Base-by-base conservation (phyloP, 2,329 filamentous ascomycete species). In the Chaetomium strumarium region DNA sequence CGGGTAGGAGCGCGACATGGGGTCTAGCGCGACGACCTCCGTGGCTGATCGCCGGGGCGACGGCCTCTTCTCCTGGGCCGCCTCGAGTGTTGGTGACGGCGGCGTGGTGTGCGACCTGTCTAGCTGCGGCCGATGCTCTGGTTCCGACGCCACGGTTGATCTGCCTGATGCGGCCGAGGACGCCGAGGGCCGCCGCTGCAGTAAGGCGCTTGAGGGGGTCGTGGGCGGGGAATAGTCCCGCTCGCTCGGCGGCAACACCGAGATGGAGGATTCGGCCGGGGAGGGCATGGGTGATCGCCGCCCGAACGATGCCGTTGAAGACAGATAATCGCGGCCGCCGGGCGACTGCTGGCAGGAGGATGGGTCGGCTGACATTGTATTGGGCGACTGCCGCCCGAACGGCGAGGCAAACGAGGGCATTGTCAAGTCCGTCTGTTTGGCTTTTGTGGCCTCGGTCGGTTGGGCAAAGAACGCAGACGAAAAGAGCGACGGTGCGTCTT, bases 1-100 rank as follows among this genome's bases (percentile, higher is more conserved):
- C 45, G 72, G 71, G 55, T 70, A 77, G 2, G 63, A 55, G 19
- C 70, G 69, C 13, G 64, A 62, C 12, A 75, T 59, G 5, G 68
- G 65, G 55, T 73, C 69, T 14, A 58, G 48, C 24, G 51, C 59
- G 39, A 59, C 48, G 38, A 48, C 31, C 2, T 48, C 3, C 1
- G 43, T 46, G 0, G 51, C 54, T 6, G 47, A 45, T 40, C 51
- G 53, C 38, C 46, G 47, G 48, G 13, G 42, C 11, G 33, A 40
- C 11, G 24, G 24, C 7, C 24, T 24, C 24, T 24, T 24, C 4
- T 24, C 24, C 7, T 24, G 24, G 24, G 24, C 24, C 4, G 24
- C 24, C 4, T 24, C 24, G 24, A 7, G 7, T 4, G 24, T 24
- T 7, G 24, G 24, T 7, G 24, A 24, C 4, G 24, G 24, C 24